Evolutionary conservation across 306 rosid species (phyloP), one percentile per base, ranked within the genome.

Genomic region (Acacia confusa): DNA sequence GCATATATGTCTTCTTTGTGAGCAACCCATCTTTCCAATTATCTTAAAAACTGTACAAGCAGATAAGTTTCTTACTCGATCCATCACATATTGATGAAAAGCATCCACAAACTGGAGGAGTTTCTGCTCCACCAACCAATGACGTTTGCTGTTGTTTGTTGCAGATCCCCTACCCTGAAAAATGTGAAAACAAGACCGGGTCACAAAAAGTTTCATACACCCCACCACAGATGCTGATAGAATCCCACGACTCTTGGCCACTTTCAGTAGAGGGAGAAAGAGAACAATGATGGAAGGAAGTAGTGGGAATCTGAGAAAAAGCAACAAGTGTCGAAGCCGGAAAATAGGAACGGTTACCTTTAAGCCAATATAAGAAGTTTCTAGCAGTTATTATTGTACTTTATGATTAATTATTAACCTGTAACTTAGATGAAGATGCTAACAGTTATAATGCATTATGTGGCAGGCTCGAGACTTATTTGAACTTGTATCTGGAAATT

Each of bases 81-180:
- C 99, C 99, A 95, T 95, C 84, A 95, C 99, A 83, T 93, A 95
- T 87, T 91, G 98, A 84, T 93, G 98, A 90, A 95, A 95, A 64
- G 99, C 99, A 86, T 95, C 99, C 79, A 95, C 99, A 83, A 95
- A 92, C 87, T 95, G 98, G 81, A 95, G 99, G 65, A 95, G 98
- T 88, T 95, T 95, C 88, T 95, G 98, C 86, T 93, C 97, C 89
- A 95, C 89, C 85, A 93, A 82, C 99, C 98, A 93, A 82, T 93
- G 97, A 78, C 75, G 92, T 82, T 95, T 95, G 84, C 84, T 77
- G 81, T 82, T 84, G 80, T 86, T 87, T 57, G 88, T 55, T 27
- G 85, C 76, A 69, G 91, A 85, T 82, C 89, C 90, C 85, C 92
- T 88, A 75, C 94, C 95, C 99, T 95, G 90, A 84, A 90, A 84